Evolutionary conservation across 495 filamentous ascomycete species (phyloP), one percentile per base, ranked within the genome.

Genomic region (Barbatosphaeria neglecta): DNA sequence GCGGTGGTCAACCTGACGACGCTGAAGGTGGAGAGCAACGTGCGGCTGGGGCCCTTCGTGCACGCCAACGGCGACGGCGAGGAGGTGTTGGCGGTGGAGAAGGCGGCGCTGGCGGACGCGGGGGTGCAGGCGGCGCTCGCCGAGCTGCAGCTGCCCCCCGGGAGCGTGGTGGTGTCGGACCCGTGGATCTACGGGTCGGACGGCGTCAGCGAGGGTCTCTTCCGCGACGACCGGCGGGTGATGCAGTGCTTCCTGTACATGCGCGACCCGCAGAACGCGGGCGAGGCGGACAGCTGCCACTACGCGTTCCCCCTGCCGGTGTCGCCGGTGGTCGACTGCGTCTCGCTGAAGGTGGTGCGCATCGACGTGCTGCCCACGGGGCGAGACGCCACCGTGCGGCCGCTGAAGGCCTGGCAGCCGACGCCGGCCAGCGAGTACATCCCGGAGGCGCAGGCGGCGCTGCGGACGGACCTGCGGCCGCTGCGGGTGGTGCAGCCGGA

Each of bases 251-350:
- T 80, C 57, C 66, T 86, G 10, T 86, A 86, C 60, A 67, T 81
- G 54, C 64, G 75, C 18, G 76, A 82, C 47, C 75, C 80, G 5
- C 54, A 59, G 13, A 76, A 80, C 51, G 49, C 73, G 3, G 49
- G 58, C 6, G 77, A 83, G 55, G 57, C 62, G 11, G 82, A 86
- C 50, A 77, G 73, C 40, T 90, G 89, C 56, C 83, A 90, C 52
- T 94, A 94, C 60, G 78, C 85, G 0, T 73, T 85, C 27, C 87
- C 87, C 0, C 73, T 88, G 42, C 73, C 80, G 27, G 83, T 92
- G 52, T 88, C 82, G 5, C 86, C 87, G 0, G 84, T 92, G 17
- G 69, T 94, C 35, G 78, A 81, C 54, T 76, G 75, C 0, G 69
- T 74, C 22, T 78, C 75, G 1, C 72, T 73, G 57, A 72, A 81